These are phyloP conservation scores for Phycomyces blakesleeanus DNA, from an alignment of 192 early-diverging fungal species.

Conservation along the genomic window DNA sequence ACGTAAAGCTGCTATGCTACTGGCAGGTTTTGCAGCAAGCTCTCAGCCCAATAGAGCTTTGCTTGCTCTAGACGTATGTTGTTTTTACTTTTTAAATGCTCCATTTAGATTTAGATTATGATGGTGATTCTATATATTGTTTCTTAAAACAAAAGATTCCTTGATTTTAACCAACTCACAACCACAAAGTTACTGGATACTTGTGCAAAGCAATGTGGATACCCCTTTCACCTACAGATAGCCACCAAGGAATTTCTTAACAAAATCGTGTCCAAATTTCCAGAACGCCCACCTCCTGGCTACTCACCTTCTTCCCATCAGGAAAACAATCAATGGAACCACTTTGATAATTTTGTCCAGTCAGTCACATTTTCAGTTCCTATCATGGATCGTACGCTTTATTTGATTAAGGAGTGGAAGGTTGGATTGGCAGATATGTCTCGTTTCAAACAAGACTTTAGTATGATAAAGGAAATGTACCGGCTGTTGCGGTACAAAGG, in stretches of 20 bases:
- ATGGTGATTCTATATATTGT: too few relatives aligned
- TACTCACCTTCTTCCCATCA: slow-evolving; percentile 5
- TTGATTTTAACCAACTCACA: too few relatives aligned
- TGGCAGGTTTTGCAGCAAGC: slow-evolving; percentile 61
- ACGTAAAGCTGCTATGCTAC: slow-evolving; percentile 68
- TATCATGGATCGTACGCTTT: slow-evolving; percentile 82
- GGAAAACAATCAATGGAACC: slow-evolving; percentile 33
- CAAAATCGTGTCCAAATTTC: slow-evolving; percentile 89
- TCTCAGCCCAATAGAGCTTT: slow-evolving; percentile 50
- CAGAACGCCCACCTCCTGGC: slow-evolving; percentile 75
- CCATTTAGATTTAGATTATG: too few relatives aligned
- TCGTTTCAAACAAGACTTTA: slow-evolving; percentile 89
- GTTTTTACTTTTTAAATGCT: too few relatives aligned
- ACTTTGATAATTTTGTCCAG: slow-evolving; percentile 32
- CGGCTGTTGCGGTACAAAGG: slow-evolving; percentile 83
- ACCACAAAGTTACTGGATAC: slow-evolving; percentile 76
- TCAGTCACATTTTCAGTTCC: slow-evolving; percentile 46
- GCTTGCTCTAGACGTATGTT: slow-evolving; percentile 59
- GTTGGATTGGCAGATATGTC: slow-evolving; percentile 78
- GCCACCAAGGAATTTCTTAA: slow-evolving; percentile 96
- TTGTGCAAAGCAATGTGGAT: slow-evolving; percentile 97
- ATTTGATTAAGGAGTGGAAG: slow-evolving; percentile 94
- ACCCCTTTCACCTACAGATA: slow-evolving; percentile 94
- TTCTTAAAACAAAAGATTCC: too few relatives aligned
- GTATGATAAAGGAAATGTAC: slow-evolving; percentile 94